Base-by-base conservation (phyloP, 352 stramenopile genomes). In the Phytopythium helicoides region DNA sequence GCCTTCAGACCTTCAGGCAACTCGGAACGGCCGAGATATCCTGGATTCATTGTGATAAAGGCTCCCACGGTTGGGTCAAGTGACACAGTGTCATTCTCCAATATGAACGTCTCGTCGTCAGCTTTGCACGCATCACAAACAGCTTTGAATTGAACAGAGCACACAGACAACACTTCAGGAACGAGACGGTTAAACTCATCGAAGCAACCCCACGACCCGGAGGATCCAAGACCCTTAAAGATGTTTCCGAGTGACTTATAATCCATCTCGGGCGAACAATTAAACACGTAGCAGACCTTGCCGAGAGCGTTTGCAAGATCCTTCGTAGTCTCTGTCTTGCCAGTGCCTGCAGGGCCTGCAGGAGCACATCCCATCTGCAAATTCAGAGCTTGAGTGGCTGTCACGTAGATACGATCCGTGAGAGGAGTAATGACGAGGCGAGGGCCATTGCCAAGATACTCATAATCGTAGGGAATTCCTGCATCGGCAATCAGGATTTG, bases 41-140 rank as follows among this genome's bases (percentile, higher is more conserved):
- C 95, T 3, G 95, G 95, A 62, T 98, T 98, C 95, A 98, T 98
- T 15, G 95, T 98, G 58, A 98, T 98, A 63, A 97, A 98, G 8
- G 90, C 94, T 33, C 95, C 95, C 45, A 96, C 95, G 0, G 86
- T 93, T 7, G 91, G 89, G 62, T 98, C 92, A 4, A 98, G 64
- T 49, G 72, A 84, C 14, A 98, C 88, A 44, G 96, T 87, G 51
- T 98, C 92, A 36, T 96, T 96, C 57, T 98, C 93, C 22, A 98
- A 77, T n/a, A 97, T 87, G 63, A 98, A 97, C 22, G 74, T 83
- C 47, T 94, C 86, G 33, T 94, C 76, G 52, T 97, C 88, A n/a
- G 90, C 92, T 63, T 97, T 97, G 49, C 96, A 96, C 19, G 90
- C 94, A 58, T 98, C 94, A 49, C 94, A 98, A 14, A 98, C 89